Conservation (phyloP, 2,329 filamentous ascomycete genomes). For the Penicillium sp. region DNA sequence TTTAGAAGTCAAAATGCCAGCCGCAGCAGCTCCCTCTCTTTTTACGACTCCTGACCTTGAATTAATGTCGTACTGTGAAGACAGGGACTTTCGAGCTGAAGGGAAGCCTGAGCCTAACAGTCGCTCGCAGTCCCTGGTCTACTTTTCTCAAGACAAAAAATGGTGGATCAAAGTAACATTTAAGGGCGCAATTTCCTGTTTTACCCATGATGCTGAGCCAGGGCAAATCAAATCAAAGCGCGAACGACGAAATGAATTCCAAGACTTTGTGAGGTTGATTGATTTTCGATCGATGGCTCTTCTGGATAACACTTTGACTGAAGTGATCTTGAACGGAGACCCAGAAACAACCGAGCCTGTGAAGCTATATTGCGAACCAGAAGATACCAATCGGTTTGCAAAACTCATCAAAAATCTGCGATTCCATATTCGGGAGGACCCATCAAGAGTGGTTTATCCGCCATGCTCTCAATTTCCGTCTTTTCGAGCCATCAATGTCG, state of each 20-base stretch:
- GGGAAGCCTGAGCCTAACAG: neutral
- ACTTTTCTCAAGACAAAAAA: conserved; percentile 10
- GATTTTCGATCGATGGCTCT: conserved; percentile 16
- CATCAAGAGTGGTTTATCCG: conserved; percentile 12
- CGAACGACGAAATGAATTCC: conserved; percentile 15
- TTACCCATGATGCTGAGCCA: too few relatives aligned
- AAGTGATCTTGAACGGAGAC: conserved; percentile 15
- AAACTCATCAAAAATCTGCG: conserved; percentile 1
- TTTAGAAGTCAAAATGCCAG: neutral
- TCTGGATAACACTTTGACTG: conserved; percentile 20
- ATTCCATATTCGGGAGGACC: conserved; percentile 13
- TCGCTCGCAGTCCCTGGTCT: conserved; percentile 11
- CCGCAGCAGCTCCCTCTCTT: neutral
- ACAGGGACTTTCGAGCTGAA: neutral
- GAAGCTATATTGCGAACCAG: neutral
- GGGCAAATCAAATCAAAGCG: conserved; percentile 12
- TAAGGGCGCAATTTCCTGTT: conserved; percentile 6
- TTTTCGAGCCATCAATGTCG: conserved; percentile 11
- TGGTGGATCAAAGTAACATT: conserved; percentile 24
- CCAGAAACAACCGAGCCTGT: neutral
- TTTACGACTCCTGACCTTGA: neutral
- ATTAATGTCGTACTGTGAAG: neutral
- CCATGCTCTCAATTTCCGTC: conserved; percentile 9
- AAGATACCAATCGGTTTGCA: conserved; percentile 1
- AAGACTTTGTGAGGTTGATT: conserved; percentile 17